Conservation (phyloP, 345 rosid species). For the Passiflora organensis region DNA sequence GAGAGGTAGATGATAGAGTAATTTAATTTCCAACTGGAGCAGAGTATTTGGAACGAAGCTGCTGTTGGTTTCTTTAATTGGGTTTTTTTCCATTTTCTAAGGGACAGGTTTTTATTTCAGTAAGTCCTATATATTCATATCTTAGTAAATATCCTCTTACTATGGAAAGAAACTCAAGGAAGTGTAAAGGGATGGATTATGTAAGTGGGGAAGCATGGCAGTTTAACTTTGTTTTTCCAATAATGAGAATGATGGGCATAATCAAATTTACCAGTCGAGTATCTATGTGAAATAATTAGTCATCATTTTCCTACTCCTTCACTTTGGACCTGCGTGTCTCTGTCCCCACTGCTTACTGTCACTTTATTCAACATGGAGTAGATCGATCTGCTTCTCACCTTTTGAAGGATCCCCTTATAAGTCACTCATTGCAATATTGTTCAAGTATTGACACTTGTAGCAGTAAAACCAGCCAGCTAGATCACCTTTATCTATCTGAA, state of each 20-base stretch:
- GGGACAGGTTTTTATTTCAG: no score
- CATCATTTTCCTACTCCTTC: slow-evolving; percentile 42
- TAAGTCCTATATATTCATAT: no score
- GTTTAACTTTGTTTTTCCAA: slow-evolving; percentile 36
- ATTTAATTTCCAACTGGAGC: no score
- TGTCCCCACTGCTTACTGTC: slow-evolving; percentile 27
- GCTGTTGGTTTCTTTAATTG: no score
- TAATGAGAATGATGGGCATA: slow-evolving; percentile 40
- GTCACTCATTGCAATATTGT: slow-evolving; percentile 30
- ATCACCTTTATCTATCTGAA: background rate
- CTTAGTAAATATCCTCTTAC: no score
- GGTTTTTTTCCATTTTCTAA: no score
- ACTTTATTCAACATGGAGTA: slow-evolving; percentile 31
- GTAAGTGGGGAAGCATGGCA: slow-evolving; percentile 18
- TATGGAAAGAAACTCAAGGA: no score
- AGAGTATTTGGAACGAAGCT: no score
- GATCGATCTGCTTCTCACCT: slow-evolving; percentile 33
- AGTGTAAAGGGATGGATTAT: slow-evolving; percentile 15
- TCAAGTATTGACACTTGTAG: slow-evolving; percentile 19
- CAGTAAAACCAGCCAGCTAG: background rate
- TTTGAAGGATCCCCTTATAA: slow-evolving; percentile 27
- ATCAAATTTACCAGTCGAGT: slow-evolving; percentile 45
- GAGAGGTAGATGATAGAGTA: no score
- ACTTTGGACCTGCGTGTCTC: slow-evolving; percentile 25
- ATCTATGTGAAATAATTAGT: slow-evolving; percentile 52